These are phyloP conservation scores for Claviceps sp. DNA, from an alignment of 2,329 filamentous ascomycete species.

Conservation along the genomic window DNA sequence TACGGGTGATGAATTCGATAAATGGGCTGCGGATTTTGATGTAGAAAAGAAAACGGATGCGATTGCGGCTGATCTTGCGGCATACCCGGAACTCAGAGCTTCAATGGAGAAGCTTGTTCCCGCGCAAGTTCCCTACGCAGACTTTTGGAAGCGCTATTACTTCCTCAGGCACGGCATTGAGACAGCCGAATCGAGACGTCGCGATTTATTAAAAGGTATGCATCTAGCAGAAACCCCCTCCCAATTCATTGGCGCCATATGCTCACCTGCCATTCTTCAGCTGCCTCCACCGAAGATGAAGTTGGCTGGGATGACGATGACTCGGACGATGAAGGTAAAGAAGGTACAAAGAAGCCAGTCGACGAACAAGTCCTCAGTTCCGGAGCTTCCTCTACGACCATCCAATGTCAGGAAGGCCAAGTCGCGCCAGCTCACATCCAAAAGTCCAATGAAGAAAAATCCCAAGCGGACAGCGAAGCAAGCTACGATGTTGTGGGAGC, in stretches of 20 bases:
- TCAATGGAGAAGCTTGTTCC: slow-evolving; percentile 98
- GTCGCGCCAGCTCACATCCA: slow-evolving; percentile 53
- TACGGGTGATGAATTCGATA: slow-evolving; percentile 56
- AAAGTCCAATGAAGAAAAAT: slow-evolving; percentile 76
- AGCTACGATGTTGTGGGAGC: slow-evolving; percentile 89
- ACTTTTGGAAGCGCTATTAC: slow-evolving; percentile 94
- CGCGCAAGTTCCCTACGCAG: slow-evolving; percentile 71
- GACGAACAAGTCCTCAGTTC: slow-evolving; percentile 29
- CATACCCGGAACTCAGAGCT: slow-evolving; percentile 68
- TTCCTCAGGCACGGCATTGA: slow-evolving; percentile 88
- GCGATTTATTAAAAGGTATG: slow-evolving; percentile 82
- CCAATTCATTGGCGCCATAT: background rate
- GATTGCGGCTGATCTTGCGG: slow-evolving; percentile 70
- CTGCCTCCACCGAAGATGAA: slow-evolving; percentile 59
- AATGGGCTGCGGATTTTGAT: slow-evolving; percentile 63
- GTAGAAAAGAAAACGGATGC: slow-evolving; percentile 72
- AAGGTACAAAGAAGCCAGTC: slow-evolving; percentile 12
- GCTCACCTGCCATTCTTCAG: slow-evolving; percentile 22
- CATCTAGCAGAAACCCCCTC: background rate
- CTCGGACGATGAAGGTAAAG: slow-evolving; percentile 36
- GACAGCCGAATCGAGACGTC: slow-evolving; percentile 76
- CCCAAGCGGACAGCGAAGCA: slow-evolving; percentile 81
- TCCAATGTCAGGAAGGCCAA: slow-evolving; percentile 36
- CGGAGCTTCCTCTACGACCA: slow-evolving; percentile 44
- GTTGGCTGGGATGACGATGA: slow-evolving; percentile 56